Percentiles rank a stretch among this genome's conserved stretches.
Conservation (phyloP, 2,329 filamentous ascomycete genomes). For the Dactylellina leptospora region DNA sequence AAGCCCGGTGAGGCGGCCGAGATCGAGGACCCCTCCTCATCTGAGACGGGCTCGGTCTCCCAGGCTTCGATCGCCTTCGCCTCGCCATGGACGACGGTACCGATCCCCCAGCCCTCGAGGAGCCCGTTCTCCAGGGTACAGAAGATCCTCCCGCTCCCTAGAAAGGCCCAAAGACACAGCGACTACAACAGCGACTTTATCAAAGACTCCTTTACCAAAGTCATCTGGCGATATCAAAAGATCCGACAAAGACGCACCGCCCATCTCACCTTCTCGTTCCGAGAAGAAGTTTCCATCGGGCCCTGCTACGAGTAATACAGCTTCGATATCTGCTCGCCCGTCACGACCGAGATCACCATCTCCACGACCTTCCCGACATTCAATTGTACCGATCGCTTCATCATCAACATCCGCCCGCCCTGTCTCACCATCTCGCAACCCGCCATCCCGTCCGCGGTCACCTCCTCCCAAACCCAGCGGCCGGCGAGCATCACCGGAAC, state of each 20-base stretch:
- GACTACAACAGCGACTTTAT: conserved; percentile 9
- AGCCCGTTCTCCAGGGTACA: conserved; percentile 25
- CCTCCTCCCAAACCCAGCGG: conserved; percentile 43
- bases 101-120: conserved; percentile 38
- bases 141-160: conserved; percentile 34
- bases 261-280: conserved; percentile 30
- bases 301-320: neutral
- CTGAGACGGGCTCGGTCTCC: conserved; percentile 35
- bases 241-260: conserved; percentile 41
- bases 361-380: conserved; percentile 50
- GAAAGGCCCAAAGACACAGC: conserved; percentile 43
- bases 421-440: conserved; percentile 49
- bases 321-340: conserved; percentile 24
- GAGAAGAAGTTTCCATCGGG: conserved; percentile 16
- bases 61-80: conserved; percentile 30
- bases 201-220: conserved; percentile 22
- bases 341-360: conserved; percentile 55
- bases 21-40: conserved; percentile 31
- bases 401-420: conserved; percentile 49
- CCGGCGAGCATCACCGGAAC: conserved; percentile 53
- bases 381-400: conserved; percentile 18
- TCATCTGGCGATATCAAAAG: conserved; percentile 19
- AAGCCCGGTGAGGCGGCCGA: conserved; percentile 19
- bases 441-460: conserved; percentile 54
- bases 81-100: conserved; percentile 26